Conservation (phyloP, 768 basidiomycete species). For the Porphyrellus cyaneotinctus region DNA sequence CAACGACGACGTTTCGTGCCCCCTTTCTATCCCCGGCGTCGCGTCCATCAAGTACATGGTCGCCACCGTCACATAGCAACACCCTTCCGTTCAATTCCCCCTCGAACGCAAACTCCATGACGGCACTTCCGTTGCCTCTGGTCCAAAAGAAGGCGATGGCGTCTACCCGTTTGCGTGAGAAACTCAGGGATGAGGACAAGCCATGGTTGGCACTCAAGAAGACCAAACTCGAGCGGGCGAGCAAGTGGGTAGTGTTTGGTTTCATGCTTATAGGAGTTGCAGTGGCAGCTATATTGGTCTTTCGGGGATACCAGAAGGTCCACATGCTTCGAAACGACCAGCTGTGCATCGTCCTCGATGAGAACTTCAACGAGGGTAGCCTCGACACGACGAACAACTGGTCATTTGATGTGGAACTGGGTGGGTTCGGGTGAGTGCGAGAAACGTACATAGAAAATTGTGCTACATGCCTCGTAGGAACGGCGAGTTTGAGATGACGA, state of each 20-base stretch:
- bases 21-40: conserved; percentile 71
- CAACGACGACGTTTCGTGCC: conserved; percentile 52
- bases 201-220: conserved; percentile 41
- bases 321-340: conserved; percentile 32
- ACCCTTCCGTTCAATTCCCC: conserved; percentile 25
- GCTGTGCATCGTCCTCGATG: conserved; percentile 45
- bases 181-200: conserved; percentile 49
- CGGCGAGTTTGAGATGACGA: conserved; percentile 57
- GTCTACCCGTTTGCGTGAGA: conserved; percentile 48
- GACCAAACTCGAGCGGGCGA: conserved; percentile 26
- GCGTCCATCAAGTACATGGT: conserved; percentile 60
- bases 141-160: conserved; percentile 34
- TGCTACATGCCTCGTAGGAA: conserved; percentile 28
- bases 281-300: conserved; percentile 42
- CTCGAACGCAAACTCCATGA: conserved; percentile 27
- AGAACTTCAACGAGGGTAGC: conserved; percentile 40
- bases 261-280: conserved; percentile 41
- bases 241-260: conserved; percentile 47
- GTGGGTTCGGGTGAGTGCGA: conserved; percentile 44
- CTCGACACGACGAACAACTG: conserved; percentile 43
- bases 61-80: conserved; percentile 45
- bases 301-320: conserved; percentile 40
- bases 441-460: background rate
- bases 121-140: conserved; percentile 40
- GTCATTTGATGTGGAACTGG: conserved; percentile 48